Base-by-base conservation (phyloP, 805 yeast genomes). In the Wickerhamiella bombiphila region DNA sequence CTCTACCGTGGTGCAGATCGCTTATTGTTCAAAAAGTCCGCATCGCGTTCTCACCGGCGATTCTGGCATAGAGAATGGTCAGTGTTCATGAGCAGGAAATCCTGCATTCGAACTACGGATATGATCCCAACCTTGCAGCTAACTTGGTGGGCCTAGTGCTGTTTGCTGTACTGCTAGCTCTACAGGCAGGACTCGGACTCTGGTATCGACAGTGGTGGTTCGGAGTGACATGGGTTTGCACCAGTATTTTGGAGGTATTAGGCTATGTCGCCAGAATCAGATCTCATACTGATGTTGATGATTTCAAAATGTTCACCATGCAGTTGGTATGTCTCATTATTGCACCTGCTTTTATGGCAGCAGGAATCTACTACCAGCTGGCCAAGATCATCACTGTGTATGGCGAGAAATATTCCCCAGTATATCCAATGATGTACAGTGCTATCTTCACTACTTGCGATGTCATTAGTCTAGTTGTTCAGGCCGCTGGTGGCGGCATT, bases 321-420 rank as follows among this genome's bases (percentile, higher is more conserved):
- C 93, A 83, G 55, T 68, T 77, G 44, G 68, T 75, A 39, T 65
- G 76, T 49, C 59, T 82, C 39, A 80, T 88, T 0, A 57, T 83
- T 34, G 88, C 82, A 0, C 94, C 94, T 0, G 82, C 81, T 16
- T 78, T 83, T 54, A 62, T 80, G 32, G 78, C 80, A 80, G 94
- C 80, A 3, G 94, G 88, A 1, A 64, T 83, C 2, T 85, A 83
- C 58, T 77, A 68, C 46, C 63, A 74, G 38, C 58, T 83, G 45
- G 83, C 79, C 4, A 78, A 80, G 55, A 48, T 78, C 35, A 62
- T 75, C 34, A 72, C 76, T 39, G 56, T 80, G 1, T 74, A 72
- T 49, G 82, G 82, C 2, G 59, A 63, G 40, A 51, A 59, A 14
- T 74, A 58, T 45, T 72, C 85, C 6, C 37, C 53, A 1, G 36